A percentile compares a stretch with the other conserved stretches of the same genome.
These are phyloP conservation scores for Phlyctochytrium planicorne DNA, from an alignment of 192 early-diverging fungal genomes.

Conservation along the genomic window DNA sequence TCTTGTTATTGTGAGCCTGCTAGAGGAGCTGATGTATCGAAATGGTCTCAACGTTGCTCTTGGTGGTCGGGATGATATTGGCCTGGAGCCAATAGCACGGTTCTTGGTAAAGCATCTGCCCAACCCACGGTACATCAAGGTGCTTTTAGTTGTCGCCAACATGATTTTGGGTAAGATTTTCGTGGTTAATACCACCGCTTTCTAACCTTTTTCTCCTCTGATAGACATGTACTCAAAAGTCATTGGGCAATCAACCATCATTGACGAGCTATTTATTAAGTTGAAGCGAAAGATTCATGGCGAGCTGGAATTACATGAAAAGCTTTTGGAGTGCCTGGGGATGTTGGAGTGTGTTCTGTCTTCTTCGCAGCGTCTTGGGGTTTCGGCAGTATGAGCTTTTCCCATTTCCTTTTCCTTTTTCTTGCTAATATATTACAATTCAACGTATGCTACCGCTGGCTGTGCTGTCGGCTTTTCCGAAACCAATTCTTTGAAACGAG, in stretches of 20 bases:
- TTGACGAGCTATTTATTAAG: constrained; percentile 73
- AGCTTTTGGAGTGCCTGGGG: constrained; percentile 74
- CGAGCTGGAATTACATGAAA: constrained; percentile 81
- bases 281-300: constrained; percentile 68
- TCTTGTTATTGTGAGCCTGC: constrained; percentile 68
- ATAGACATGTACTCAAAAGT: constrained; percentile 82
- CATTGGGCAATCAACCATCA: constrained; percentile 73
- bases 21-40: constrained; percentile 89
- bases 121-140: constrained; percentile 72
- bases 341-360: constrained; percentile 79
- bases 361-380: neutral
- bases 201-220: neutral
- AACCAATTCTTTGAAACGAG: too few relatives aligned
- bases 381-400: too few relatives aligned
- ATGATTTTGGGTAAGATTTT: constrained; percentile 64
- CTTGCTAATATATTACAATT: too few relatives aligned
- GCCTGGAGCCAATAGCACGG: constrained; percentile 76
- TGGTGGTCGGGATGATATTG: constrained; percentile 82
- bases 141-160: constrained; percentile 79
- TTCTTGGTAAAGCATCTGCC: constrained; percentile 82
- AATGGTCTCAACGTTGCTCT: constrained; percentile 77
- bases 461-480: too few relatives aligned
- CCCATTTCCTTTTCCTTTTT: too few relatives aligned
- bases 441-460: too few relatives aligned
- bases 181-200: neutral